These are phyloP conservation scores for Ceratonia siliqua DNA, from an alignment of 306 rosid genomes.

Conservation along the genomic window DNA sequence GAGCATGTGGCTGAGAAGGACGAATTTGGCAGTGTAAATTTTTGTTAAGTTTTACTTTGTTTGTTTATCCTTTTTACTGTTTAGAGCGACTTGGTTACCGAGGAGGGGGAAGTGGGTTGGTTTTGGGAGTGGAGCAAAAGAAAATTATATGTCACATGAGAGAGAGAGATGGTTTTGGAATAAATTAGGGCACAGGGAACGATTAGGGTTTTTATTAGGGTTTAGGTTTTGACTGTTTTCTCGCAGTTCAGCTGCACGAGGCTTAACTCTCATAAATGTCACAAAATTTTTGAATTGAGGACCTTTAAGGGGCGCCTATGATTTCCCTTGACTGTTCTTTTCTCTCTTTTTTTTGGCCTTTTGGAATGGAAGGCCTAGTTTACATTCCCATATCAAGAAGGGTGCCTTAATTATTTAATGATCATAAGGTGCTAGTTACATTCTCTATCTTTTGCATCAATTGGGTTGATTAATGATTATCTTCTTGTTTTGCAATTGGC, in stretches of 20 bases:
- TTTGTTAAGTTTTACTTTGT: slow-evolving; percentile 32
- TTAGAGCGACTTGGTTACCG: slow-evolving; percentile 62
- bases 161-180: slow-evolving; percentile 37
- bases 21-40: slow-evolving; percentile 10
- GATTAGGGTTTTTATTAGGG: slow-evolving; percentile 59
- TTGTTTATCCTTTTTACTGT: slow-evolving; percentile 34
- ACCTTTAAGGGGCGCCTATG: slow-evolving; percentile 24
- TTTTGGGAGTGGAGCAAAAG: slow-evolving; percentile 78
- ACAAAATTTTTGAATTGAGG: slow-evolving; percentile 38
- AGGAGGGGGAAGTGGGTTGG: slow-evolving; percentile 79
- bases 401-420: not conserved
- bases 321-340: not conserved
- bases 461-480: no score
- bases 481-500: not conserved
- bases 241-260: slow-evolving; percentile 54
- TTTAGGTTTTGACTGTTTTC: slow-evolving; percentile 59
- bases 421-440: not conserved
- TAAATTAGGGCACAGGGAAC: slow-evolving; percentile 69
- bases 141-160: slow-evolving; percentile 55
- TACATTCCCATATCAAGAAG: not conserved
- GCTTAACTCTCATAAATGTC: slow-evolving; percentile 50
- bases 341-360: not conserved
- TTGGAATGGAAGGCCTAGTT: not conserved
- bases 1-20: slow-evolving; percentile 35
- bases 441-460: not conserved